Evolutionary conservation across 495 filamentous ascomycete species (phyloP), one percentile per base, ranked within the genome.

Genomic region (Hypoxylon subgilvum): DNA sequence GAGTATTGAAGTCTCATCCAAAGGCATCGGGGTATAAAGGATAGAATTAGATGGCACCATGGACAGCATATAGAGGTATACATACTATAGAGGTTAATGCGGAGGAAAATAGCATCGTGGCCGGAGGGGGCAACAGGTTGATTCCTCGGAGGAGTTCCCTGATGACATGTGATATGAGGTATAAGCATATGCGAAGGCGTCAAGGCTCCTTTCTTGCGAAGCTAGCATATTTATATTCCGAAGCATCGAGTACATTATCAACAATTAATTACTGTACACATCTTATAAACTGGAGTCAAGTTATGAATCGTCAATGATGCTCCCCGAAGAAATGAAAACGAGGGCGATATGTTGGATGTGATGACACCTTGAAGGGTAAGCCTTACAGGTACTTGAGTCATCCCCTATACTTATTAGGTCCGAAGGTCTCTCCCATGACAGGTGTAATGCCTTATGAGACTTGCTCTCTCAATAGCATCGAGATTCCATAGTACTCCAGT

Each of bases 91-190:
- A 61, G 62, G 57, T n/a, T 61, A 57, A 57, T 65, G 51, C 36
- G 56, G 55, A 61, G 62, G 62, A 47, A 44, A 31, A 47, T 38
- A 61, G 52, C 62, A 47, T 65, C 48, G 21, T 41, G 51, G 62
- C 52, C 51, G 56, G 55, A 46, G 50, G 19, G 38, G 46, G 43
- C 32, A 46, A n/a, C n/a, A n/a, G n/a, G 36, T 16, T 50, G 46
- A 28, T 32, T 36, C 46, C 38, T 46, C 25, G 16, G 31, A 50
- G 44, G 44, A 45, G 43, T 28, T 50, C 19, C 44, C 34, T 64
- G 45, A 49, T 40, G 54, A 64, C 43, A 64, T 46, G 54, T 63
- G 54, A 57, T 57, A 64, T 59, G 61, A 64, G 54, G 54, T 64
- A 51, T 49, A 54, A 41, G 61, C 61, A 64, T 64, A 49, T 64